phyloP scores from a whole-genome alignment of 495 filamentous ascomycete species.

The Pyrenopolyporus hunteri region DNA sequence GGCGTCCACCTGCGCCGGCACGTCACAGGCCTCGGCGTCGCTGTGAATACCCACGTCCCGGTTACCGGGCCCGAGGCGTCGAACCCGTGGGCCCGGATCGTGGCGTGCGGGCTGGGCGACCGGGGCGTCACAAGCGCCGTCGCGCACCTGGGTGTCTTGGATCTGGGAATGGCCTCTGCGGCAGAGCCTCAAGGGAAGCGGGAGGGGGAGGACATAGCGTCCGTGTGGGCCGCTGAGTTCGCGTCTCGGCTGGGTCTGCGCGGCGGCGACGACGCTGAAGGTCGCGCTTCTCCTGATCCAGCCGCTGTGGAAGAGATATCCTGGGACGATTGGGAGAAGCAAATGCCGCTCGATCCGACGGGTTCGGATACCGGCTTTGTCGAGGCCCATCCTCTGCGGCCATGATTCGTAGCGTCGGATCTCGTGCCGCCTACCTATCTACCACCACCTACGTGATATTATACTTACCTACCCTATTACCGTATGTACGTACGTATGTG shows the following conservation, averaged over 20 bases:
- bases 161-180: too few relatives aligned
- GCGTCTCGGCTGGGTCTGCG: slow-evolving; percentile 3
- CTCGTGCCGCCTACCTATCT: neutral
- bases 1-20: slow-evolving; percentile 87
- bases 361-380: neutral
- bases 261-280: neutral
- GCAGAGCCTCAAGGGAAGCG: neutral
- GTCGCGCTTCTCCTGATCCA: too few relatives aligned
- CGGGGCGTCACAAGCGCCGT: slow-evolving; percentile 73
- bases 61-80: slow-evolving; percentile 12
- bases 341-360: neutral
- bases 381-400: neutral
- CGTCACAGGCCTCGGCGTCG: slow-evolving; percentile 86
- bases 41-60: slow-evolving; percentile 75
- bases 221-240: slow-evolving; percentile 30
- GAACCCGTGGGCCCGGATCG: slow-evolving; percentile 67
- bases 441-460: too few relatives aligned
- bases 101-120: slow-evolving; percentile 84
- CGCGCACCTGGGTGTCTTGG: slow-evolving; percentile 31
- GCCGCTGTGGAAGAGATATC: neutral
- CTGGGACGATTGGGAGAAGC: slow-evolving; percentile 4
- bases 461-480: too few relatives aligned
- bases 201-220: slow-evolving; percentile 9
- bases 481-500: neutral
- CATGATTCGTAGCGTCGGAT: neutral